Evolutionary conservation across 75 land plant genomes (phyloP).

Genomic region (Ceratopteris richardii): DNA sequence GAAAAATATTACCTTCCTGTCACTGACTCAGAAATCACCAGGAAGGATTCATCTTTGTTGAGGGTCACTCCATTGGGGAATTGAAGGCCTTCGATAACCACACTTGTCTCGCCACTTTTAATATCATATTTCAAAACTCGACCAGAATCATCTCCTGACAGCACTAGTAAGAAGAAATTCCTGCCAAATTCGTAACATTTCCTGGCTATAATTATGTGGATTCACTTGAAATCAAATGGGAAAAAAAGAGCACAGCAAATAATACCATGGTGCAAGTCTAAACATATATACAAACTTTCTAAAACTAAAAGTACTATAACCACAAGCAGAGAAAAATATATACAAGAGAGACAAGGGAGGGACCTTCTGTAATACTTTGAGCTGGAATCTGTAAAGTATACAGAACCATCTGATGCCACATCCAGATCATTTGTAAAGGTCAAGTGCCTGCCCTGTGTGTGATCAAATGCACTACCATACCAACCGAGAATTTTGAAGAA

Average conservation of each 20-base stretch:
- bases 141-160: conserved; percentile 63
- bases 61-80: conserved; percentile 86
- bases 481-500: no score
- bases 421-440: no score
- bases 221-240: not conserved
- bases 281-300: no score
- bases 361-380: conserved; percentile 62
- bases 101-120: conserved; percentile 50
- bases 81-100: conserved; percentile 40
- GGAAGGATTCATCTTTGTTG: conserved; percentile 72
- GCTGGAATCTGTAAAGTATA: conserved; percentile 88
- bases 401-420: conserved; percentile 57
- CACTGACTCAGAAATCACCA: conserved; percentile 45
- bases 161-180: conserved; percentile 68
- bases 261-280: not conserved
- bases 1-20: conserved; percentile 54
- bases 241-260: not conserved
- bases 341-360: not conserved
- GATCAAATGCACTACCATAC: no score
- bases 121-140: conserved; percentile 66
- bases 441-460: no score
- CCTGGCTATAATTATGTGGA: not conserved
- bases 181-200: no score
- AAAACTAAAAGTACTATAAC: no score
- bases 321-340: not conserved